phyloP scores from a whole-genome alignment of 139 green algal species.

The Edaphochlamys debaryana region DNA sequence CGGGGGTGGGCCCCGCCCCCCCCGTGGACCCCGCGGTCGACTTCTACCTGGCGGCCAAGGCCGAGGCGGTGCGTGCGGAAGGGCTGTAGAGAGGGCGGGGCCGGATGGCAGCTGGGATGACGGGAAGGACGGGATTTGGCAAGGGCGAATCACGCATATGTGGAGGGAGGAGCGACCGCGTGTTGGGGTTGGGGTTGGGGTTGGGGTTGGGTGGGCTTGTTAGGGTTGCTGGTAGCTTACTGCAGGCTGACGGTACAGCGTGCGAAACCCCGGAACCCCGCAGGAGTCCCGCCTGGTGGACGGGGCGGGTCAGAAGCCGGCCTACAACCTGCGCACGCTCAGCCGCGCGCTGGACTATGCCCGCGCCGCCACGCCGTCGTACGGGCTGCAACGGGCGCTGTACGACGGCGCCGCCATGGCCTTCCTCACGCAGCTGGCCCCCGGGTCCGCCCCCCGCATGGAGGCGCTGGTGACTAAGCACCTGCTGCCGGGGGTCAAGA shows the following conservation, averaged over 20 bases:
- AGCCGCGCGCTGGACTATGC: constrained; percentile 92
- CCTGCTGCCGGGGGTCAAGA: constrained; percentile 57
- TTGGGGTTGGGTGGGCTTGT: too few species aligned
- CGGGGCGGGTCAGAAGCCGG: constrained; percentile 85
- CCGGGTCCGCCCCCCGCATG: constrained; percentile 59
- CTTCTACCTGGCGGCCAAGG: constrained; percentile 91
- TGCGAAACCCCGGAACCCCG: too few species aligned
- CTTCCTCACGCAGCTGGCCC: constrained; percentile 91
- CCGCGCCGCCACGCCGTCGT: constrained; percentile 65
- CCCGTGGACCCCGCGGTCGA: constrained; percentile 89
- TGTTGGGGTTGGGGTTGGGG: neutral
- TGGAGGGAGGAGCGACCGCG: too few species aligned
- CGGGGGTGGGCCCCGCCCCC: constrained; percentile 37
- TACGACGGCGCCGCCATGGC: constrained; percentile 95
- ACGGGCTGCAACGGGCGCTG: constrained; percentile 91
- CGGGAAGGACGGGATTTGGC: neutral
- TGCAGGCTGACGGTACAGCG: too few species aligned
- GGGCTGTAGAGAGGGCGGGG: neutral
- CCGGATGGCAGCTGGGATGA: neutral
- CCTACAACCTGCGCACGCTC: constrained; percentile 95
- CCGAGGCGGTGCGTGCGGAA: constrained; percentile 74
- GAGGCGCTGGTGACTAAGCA: constrained; percentile 75
- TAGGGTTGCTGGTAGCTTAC: neutral
- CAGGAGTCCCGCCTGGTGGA: constrained; percentile 82
- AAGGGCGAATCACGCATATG: too few species aligned